phyloP scores from a whole-genome alignment of 768 basidiomycete genomes.

The Lyophyllum shimeji region DNA sequence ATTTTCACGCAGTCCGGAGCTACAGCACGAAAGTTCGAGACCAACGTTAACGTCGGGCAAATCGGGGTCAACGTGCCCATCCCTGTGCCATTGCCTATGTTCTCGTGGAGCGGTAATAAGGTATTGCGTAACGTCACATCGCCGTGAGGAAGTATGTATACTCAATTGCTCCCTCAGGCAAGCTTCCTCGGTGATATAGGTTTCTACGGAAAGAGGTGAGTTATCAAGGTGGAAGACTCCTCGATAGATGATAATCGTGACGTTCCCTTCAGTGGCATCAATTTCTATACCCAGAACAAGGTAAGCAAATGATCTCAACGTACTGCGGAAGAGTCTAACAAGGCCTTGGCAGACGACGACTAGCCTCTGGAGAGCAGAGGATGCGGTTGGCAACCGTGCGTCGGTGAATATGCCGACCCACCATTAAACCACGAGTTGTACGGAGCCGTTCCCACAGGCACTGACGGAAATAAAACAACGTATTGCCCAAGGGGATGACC shows the following conservation, averaged over 20 bases:
- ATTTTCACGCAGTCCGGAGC: conserved; percentile 97
- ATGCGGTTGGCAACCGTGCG: conserved; percentile 77
- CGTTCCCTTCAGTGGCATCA: conserved; percentile 61
- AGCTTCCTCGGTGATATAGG: conserved; percentile 84
- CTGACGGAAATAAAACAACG: background rate
- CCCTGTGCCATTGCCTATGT: conserved; percentile 91
- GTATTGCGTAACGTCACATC: conserved; percentile 21
- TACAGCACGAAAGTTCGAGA: conserved; percentile 91
- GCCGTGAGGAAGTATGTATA: background rate
- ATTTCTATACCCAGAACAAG: conserved; percentile 97
- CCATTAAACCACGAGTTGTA: conserved; percentile 34
- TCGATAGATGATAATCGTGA: background rate
- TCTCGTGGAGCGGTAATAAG: conserved; percentile 96
- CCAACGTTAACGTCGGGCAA: conserved; percentile 84
- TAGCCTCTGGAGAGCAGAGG: conserved; percentile 88
- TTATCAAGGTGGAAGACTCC: conserved; percentile 2
- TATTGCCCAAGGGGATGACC: background rate
- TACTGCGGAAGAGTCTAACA: background rate
- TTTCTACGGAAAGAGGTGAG: conserved; percentile 87
- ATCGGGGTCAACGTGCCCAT: conserved; percentile 94
- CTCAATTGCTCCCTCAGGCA: conserved; percentile 33
- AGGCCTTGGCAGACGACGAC: conserved; percentile 70
- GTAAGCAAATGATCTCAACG: conserved; percentile 27
- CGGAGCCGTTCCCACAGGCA: background rate
- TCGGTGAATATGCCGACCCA: conserved; percentile 87